Evolutionary conservation across 768 basidiomycete species (phyloP), one percentile per base, ranked within the genome.

Genomic region (Boletus reticulatus): DNA sequence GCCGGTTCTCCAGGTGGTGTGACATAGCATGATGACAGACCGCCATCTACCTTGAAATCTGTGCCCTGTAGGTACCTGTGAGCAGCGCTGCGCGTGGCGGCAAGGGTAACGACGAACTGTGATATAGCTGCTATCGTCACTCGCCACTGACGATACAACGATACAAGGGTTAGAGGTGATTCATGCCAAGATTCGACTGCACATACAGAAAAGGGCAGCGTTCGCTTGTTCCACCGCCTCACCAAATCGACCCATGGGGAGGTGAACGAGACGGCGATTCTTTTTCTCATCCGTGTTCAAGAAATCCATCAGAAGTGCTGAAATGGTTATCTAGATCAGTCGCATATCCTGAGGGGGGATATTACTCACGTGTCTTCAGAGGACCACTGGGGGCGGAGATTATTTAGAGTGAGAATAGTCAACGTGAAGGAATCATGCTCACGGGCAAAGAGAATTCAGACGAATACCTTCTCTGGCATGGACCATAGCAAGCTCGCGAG

Each of bases 401-500:
- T 9, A 42, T 56, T 27, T 44, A 31, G 27, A 51, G 55, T 55
- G 41, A 50, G 48, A 22, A 52, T 31, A 17, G 14, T n/a, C 27
- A 42, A 27, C 22, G 4, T 19, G 38, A 37, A 48, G n/a, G 19
- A 29, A 42, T 19, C 7, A 9, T 10, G 78, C 91, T 68, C 74
- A 94, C 90, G 95, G 97, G 82, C 95, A 98, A 56, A 99, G 82
- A 12, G 94, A 86, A 75, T 99, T 99, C 72, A 98, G 63, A 29
- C 97, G 87, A 66, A 99, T 98, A 47, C 96, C 96, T 78, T 99
- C 97, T 58, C 89, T 81, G 43, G 97, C 97, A 72, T 99, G 97
- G 1, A 98, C 91, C 84, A 98, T 95, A 1, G 97, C 97, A 32
- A 98, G 80, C 69, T 99, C 97, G 38, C 97, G 85, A 16, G 94